A percentile compares a stretch with the other conserved stretches of the same genome.
These are phyloP conservation scores for Coccomyxa subellipsoidea DNA, from an alignment of 163 green algal genomes.

Conservation along the genomic window DNA sequence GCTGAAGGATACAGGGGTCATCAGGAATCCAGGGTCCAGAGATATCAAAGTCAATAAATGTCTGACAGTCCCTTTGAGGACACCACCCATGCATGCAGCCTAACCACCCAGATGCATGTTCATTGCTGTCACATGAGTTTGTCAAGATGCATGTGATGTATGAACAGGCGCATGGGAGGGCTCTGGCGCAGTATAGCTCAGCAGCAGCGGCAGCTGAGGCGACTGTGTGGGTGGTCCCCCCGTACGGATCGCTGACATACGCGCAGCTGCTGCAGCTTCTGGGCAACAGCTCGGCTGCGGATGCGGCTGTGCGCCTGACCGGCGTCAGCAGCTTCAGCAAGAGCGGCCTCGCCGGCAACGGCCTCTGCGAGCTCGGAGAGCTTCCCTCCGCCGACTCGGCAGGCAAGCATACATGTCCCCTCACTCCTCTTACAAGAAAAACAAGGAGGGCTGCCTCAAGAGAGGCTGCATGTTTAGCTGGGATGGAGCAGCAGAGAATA, in stretches of 20 bases:
- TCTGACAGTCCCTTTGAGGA: no score
- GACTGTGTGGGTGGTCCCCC: neutral
- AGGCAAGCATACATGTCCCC: slow-evolving; percentile 11
- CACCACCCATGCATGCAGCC: neutral
- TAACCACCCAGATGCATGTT: neutral
- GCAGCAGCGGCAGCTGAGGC: neutral
- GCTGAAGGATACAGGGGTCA: no score
- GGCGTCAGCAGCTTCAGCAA: slow-evolving; percentile 11
- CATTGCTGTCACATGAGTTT: neutral
- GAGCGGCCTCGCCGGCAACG: slow-evolving; percentile 21
- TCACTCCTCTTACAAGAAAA: no score
- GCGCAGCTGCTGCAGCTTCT: neutral
- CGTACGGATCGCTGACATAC: neutral
- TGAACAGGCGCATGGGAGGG: neutral
- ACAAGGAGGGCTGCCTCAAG: neutral
- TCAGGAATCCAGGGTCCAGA: no score
- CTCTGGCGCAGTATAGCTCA: neutral
- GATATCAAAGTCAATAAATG: no score
- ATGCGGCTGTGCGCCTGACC: neutral
- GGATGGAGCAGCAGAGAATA: no score
- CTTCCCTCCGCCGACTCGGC: slow-evolving; percentile 9
- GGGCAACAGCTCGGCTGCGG: neutral
- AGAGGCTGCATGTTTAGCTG: no score
- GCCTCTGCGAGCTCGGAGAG: slow-evolving; percentile 28
- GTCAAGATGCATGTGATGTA: neutral